phyloP scores from a whole-genome alignment of 164 flowering plant species.

The Litsea cubeba region DNA sequence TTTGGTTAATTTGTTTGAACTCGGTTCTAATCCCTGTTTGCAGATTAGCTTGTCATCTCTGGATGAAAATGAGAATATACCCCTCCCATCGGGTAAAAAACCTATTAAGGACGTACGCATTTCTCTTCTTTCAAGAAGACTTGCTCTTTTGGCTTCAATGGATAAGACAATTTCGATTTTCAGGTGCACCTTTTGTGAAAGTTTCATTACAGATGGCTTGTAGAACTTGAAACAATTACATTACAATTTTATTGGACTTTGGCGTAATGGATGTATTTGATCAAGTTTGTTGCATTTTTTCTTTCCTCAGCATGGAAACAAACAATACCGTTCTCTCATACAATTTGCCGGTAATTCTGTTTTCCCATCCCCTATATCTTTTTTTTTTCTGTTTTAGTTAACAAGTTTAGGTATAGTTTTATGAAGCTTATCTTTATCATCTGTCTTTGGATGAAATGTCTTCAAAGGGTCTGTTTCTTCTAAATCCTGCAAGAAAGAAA shows the following conservation, averaged over 20 bases:
- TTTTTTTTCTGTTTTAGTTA: not conserved
- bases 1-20: not conserved
- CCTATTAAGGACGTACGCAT: constrained; percentile 63
- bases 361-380: not conserved
- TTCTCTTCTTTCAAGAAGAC: constrained; percentile 39
- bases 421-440: not conserved
- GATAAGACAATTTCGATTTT: constrained; percentile 75
- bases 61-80: constrained; percentile 56
- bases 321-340: constrained; percentile 60
- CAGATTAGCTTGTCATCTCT: constrained; percentile 77
- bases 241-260: not conserved
- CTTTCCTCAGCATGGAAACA: constrained; percentile 56
- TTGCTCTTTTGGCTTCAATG: constrained; percentile 62
- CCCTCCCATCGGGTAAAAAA: constrained; percentile 50
- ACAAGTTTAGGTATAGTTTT: not conserved
- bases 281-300: constrained; percentile 16
- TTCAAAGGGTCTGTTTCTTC: not conserved
- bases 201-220: not conserved
- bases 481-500: not conserved
- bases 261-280: not conserved
- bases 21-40: constrained; percentile 8
- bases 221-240: not conserved
- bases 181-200: constrained; percentile 37
- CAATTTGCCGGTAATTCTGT: constrained; percentile 67
- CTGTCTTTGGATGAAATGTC: no score